Base-by-base conservation (phyloP, 2,329 filamentous ascomycete genomes). In the Claviceps humidiphila region DNA sequence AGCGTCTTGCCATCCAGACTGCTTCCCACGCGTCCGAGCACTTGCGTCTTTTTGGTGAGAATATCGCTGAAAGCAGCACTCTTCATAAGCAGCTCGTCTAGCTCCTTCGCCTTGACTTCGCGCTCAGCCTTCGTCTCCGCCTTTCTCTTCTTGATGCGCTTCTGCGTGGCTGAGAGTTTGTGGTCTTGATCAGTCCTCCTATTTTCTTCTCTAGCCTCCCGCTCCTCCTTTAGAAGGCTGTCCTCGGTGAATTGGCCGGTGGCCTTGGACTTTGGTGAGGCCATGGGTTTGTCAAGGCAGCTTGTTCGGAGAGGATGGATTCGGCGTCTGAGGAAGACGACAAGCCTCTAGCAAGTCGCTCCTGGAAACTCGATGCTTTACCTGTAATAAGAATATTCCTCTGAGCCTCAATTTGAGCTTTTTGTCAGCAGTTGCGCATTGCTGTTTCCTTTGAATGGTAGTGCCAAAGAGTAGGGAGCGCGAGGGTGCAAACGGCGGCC, bases 1-100 rank as follows among this genome's bases (percentile, higher is more conserved):
- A 84, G 65, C 0, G 75, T 70, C 58, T 81, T 75, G 13, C 80
- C 80, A 53, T 82, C 77, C 2, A 84, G 69, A 8, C 74, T 73
- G 3, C 76, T 79, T 2, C 81, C 81, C 0, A 84, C 79, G 1
- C 80, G 74, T 1, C 81, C 81, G 1, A 84, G 68, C 0, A 77
- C 79, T 49, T 81, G 73, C 0, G 81, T 84, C 64, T 82, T 84
- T 52, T 78, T 76, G 0, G 79, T 83, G 1, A 84, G 61, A 9
- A 83, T 81, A 40, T 82, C 76, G 22, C 76, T 78, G 53, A 84
- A 84, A 0, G 78, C 74, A 0, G 74, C 77, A 47, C 77, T 81
- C 60, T 83, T 79, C 43, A 69, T 70, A 0, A 84, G 67, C 2
- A 84, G 66, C 48, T 78, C 74, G 26, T 84, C 78, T 0, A 84